Conservation (phyloP, 1,139 yeast genomes). For the Hemisphaericaspora xylofermentans region DNA sequence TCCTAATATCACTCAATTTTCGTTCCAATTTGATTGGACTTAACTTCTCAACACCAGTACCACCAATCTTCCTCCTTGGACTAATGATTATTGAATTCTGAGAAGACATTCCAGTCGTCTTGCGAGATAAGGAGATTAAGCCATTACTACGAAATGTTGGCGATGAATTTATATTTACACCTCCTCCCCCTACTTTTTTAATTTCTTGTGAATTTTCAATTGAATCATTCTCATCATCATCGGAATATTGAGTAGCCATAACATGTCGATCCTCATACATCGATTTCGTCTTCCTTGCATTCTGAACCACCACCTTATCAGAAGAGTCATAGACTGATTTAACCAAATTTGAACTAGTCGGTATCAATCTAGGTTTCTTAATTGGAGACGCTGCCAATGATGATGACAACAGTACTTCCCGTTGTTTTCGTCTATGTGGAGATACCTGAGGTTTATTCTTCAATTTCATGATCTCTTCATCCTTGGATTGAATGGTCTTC, state of each 20-base stretch:
- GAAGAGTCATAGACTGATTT: constrained; percentile 2
- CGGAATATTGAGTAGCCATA: constrained; percentile 19
- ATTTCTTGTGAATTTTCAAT: not conserved
- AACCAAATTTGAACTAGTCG: not conserved
- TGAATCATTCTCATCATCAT: constrained; percentile 12
- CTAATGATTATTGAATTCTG: constrained; percentile 8
- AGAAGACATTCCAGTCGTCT: not conserved
- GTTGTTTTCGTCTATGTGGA: too few relatives aligned
- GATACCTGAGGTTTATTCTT: not conserved
- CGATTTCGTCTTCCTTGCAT: constrained; percentile 8
- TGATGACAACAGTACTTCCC: constrained; percentile 1
- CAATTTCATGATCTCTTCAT: constrained; percentile 5
- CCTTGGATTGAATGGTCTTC: constrained; percentile 1
- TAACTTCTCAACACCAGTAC: not conserved
- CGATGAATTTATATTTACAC: constrained; percentile 8
- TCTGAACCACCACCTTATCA: not conserved
- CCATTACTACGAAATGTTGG: too few relatives aligned
- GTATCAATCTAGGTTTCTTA: constrained; percentile 7
- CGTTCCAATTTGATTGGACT: constrained; percentile 7
- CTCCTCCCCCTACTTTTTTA: not conserved
- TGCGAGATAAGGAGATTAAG: constrained; percentile 2
- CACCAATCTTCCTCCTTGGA: constrained; percentile 6
- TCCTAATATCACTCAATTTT: not conserved
- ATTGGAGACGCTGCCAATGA: constrained; percentile 12
- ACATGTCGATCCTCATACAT: constrained; percentile 11